phyloP scores from a whole-genome alignment of 768 basidiomycete genomes.

The Chlorophyllum brunneum region DNA sequence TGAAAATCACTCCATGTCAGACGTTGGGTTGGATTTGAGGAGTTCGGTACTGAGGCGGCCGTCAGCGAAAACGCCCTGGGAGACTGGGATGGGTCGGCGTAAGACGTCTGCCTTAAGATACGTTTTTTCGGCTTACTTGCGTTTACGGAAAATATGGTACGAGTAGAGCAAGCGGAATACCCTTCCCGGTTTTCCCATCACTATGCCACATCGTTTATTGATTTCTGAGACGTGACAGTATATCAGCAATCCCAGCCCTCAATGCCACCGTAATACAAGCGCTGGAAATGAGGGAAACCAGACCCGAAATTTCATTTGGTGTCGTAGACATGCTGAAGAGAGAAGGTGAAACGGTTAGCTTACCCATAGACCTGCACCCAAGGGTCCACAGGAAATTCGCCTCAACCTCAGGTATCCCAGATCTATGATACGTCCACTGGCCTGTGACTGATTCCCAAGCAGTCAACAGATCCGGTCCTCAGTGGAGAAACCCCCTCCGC shows the following conservation, averaged over 20 bases:
- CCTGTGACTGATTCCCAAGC: too few relatives aligned
- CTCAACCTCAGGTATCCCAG: too few relatives aligned
- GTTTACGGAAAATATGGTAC: slow-evolving; percentile 32
- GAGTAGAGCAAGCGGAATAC: slow-evolving; percentile 29
- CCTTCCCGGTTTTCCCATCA: slow-evolving; percentile 26
- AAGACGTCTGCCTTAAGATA: slow-evolving; percentile 8
- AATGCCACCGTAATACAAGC: slow-evolving; percentile 20
- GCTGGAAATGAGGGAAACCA: slow-evolving; percentile 17
- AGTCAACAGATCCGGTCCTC: too few relatives aligned
- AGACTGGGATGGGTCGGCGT: slow-evolving; percentile 26
- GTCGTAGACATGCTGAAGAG: too few relatives aligned
- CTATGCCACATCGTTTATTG: slow-evolving; percentile 19
- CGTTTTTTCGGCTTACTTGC: slow-evolving; percentile 15
- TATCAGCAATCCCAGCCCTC: slow-evolving; percentile 22
- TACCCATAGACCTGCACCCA: too few relatives aligned
- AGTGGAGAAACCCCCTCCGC: too few relatives aligned
- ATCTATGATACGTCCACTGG: too few relatives aligned
- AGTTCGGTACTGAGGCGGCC: too few relatives aligned
- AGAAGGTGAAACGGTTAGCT: too few relatives aligned
- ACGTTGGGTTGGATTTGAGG: slow-evolving; percentile 22
- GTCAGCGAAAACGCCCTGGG: slow-evolving; percentile 35
- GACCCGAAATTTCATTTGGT: too few relatives aligned
- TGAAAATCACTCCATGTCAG: slow-evolving; percentile 15
- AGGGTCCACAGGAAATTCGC: too few relatives aligned
- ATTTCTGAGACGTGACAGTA: slow-evolving; percentile 25